Percentiles rank a stretch among this genome's conserved stretches.
Conservation (phyloP, 805 yeast species). For the Maudiozyma serrabonitensis region DNA sequence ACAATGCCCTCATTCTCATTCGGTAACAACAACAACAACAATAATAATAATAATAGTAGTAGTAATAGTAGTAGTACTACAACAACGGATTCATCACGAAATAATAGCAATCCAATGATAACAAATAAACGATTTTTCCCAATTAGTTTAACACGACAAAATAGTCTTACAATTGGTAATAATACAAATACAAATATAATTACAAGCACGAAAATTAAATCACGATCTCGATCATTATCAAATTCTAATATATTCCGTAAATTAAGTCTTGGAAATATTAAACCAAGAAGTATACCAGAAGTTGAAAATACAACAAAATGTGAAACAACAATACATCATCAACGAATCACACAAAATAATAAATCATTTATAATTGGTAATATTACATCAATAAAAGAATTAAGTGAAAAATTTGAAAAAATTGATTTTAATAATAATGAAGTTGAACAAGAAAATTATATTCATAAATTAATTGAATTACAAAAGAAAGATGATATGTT, state of each 20-base stretch:
- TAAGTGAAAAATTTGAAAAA: background rate
- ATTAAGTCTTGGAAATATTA: background rate
- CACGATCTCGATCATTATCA: background rate
- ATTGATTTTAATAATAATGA: background rate
- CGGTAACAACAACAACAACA: too few species aligned
- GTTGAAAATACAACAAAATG: too few species aligned
- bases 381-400: background rate
- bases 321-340: background rate
- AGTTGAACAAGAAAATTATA: background rate
- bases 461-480: constrained; percentile 4
- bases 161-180: background rate
- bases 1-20: background rate
- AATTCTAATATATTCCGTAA: background rate
- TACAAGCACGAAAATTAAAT: background rate
- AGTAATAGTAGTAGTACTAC: background rate
- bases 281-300: background rate
- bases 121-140: background rate
- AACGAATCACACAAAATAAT: background rate
- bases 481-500: constrained; percentile 15
- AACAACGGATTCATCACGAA: background rate
- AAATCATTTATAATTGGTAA: background rate
- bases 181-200: background rate
- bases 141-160: background rate
- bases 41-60: background rate
- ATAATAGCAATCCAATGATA: background rate